Base-by-base conservation (phyloP, 1,284 basidiomycete genomes). In the Erythrobasidium hasegawianum region DNA sequence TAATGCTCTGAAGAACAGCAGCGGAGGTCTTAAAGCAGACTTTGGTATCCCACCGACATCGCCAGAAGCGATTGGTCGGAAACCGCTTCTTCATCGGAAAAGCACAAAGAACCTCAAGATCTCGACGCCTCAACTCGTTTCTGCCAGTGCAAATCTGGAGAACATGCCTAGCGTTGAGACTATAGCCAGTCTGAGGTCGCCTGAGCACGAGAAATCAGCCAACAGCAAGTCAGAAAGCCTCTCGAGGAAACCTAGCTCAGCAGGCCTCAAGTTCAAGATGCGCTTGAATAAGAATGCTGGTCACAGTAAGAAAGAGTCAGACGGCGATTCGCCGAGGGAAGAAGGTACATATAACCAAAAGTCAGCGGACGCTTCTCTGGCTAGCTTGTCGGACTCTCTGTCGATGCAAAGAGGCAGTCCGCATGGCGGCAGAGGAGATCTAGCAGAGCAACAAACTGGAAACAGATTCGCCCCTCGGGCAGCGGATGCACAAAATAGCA, bases 121-220 rank as follows among this genome's bases (percentile, higher is more conserved):
- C 27, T 41, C 50, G 9, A 53, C 40, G 11, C 62, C 62, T 9
- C 62, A 52, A 24, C 29, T 65, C 18, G 55, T 65, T 1, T 65
- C 62, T 38, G 55, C 62, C 3, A 65, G 62, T 52, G 62, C 62
- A 1, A 39, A 65, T 53, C 40, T 65, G n/a, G 45, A 65, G 29
- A 18, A 53, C 43, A 65, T 65, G 62, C 62, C 62, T 1, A 65
- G 20, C 22, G 40, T 65, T 14, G 62, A 65, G n/a, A 57, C 62
- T 22, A 11, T 26, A n/a, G 33, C 55, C 11, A 45, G 38, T 38
- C 40, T 43, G 9, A 49, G 49, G 11, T 13, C 14, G 8, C 24
- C 26, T 22, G 11, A 62, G 18, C 24, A 40, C 33, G 20, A 24
- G 49, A n/a, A n/a, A n/a, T n/a, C n/a, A n/a, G n/a, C n/a, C n/a